Base-by-base conservation (phyloP, 2,329 filamentous ascomycete genomes). In the Alternaria incomplexa region DNA sequence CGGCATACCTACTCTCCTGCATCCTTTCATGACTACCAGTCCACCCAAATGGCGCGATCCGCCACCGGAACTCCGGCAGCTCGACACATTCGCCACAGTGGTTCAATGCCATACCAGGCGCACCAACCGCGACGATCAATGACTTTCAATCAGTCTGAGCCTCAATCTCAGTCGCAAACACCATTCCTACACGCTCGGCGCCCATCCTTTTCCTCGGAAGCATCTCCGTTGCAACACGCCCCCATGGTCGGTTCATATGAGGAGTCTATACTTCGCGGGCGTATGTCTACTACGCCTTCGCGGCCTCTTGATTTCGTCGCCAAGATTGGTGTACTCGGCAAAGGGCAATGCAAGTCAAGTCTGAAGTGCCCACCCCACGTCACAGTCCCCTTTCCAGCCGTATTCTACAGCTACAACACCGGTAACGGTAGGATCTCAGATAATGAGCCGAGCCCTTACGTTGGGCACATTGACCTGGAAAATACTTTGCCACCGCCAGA, bases 191-290 rank as follows among this genome's bases (percentile, higher is more conserved):
- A 86, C 4, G 83, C 88, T 3, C 79, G 85, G 15, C 86, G 93
- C 46, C 89, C 90, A 0, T 97, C 94, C 0, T 83, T 92, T 48
- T 86, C 88, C 15, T 89, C 90, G 0, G 94, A 97, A 48, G 82
- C 85, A 3, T 93, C 93, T 3, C 90, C 93, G 5, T 83, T 96
- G 26, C 92, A 95, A 60, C 93, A 96, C 79, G 94, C 95, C 9
- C 94, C 94, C 4, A 96, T 99, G 91, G 95, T 98, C 3, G 96
- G 96, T 3, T 97, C 95, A 2, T 99, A 97, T 71, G 96, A 99
- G 80, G 96, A 99, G 81, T 97, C 93, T 26, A 97, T 99, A 63
- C 83, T 99, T 2, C 89, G 93, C 50, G 96, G 96, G 43, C 89
- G 96, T 65, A 99, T 99, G 96, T 98, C 96, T 26, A 97, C 94